Evolutionary conservation across 352 stramenopile genomes (phyloP).

Genomic region (Pythium insidiosum): DNA sequence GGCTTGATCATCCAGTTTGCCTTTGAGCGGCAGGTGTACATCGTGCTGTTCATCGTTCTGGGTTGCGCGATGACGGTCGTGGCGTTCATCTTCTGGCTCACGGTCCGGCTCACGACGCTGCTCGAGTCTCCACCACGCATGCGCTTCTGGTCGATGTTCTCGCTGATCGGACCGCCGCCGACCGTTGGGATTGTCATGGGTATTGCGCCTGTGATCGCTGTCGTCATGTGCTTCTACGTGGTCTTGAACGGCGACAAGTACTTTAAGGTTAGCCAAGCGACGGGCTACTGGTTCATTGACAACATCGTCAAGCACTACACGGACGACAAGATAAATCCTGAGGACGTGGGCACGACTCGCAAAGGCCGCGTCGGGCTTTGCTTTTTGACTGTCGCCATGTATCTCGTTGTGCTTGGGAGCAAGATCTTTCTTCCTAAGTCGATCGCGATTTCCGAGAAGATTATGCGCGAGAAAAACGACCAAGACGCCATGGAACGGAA

Average conservation of each 20-base stretch:
- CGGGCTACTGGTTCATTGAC: slow-evolving; percentile 73
- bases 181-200: slow-evolving; percentile 86
- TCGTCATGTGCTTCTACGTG: slow-evolving; percentile 60
- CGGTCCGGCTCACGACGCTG: slow-evolving; percentile 87
- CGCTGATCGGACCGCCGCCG: slow-evolving; percentile 85
- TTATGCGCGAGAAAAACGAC: slow-evolving; percentile 81
- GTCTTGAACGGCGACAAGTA: slow-evolving; percentile 57
- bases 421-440: slow-evolving; percentile 91
- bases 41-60: slow-evolving; percentile 91
- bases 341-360: slow-evolving; percentile 41
- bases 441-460: slow-evolving; percentile 85
- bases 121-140: slow-evolving; percentile 89
- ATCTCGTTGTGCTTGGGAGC: slow-evolving; percentile 70
- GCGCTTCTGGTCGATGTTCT: slow-evolving; percentile 89
- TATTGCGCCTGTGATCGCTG: slow-evolving; percentile 74
- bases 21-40: slow-evolving; percentile 90
- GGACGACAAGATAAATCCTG: slow-evolving; percentile 76
- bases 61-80: slow-evolving; percentile 78
- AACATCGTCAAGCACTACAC: slow-evolving; percentile 84
- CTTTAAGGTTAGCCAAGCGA: slow-evolving; percentile 17
- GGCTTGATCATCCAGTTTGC: slow-evolving; percentile 96
- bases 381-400: slow-evolving; percentile 90
- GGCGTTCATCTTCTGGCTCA: slow-evolving; percentile 84
- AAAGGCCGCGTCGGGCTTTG: slow-evolving; percentile 89
- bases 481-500: slow-evolving; percentile 48